Base-by-base conservation (phyloP, 805 yeast genomes). In the Priceomyces haplophilus region DNA sequence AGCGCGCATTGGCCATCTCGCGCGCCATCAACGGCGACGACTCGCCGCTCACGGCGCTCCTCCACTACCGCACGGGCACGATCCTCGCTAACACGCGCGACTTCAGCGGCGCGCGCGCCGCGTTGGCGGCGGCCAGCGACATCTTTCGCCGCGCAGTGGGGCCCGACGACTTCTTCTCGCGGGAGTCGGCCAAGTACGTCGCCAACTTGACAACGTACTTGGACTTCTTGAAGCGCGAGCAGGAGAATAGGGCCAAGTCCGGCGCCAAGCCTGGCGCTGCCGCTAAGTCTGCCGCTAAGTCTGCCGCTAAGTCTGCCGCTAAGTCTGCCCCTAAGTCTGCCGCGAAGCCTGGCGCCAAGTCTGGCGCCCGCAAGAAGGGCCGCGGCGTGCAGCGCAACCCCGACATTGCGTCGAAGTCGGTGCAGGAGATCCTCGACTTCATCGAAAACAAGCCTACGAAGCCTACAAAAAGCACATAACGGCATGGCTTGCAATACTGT, bases 401-500 rank as follows among this genome's bases (percentile, higher is more conserved):
- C 13, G 78, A 76, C 27, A 69, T 85, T 47, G 82, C 85, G 6
- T 65, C 70, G 41, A 76, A 82, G 61, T 79, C 88, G 15, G 76
- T 86, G 41, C 91, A 84, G 41, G 95, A 85, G 46, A 73, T 87
- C 45, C 67, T 87, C 64, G 72, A 73, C 46, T 87, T 80, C 56
- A 83, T 87, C 55, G 84, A 82, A 59, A 91, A 91, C 40, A 46
- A 59, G 13, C 42, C 35, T 15, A 61, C 61, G 38, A 61, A 64
- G 49, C 49, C 47, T 41, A 30, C 50, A 16, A 52, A 50, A 43
- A 41, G 18, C 17, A 32, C 31, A 18, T 33, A 34, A 30, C 13
- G 21, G n/a, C 38, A 38, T 17, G 23, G 33, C 15, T 17, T 16
- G 31, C 4, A 12, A 17, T 34, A 32, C 18, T 45, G 49, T 45